Conservation (phyloP, 768 basidiomycete species). For the Dioszegia hungarica region DNA sequence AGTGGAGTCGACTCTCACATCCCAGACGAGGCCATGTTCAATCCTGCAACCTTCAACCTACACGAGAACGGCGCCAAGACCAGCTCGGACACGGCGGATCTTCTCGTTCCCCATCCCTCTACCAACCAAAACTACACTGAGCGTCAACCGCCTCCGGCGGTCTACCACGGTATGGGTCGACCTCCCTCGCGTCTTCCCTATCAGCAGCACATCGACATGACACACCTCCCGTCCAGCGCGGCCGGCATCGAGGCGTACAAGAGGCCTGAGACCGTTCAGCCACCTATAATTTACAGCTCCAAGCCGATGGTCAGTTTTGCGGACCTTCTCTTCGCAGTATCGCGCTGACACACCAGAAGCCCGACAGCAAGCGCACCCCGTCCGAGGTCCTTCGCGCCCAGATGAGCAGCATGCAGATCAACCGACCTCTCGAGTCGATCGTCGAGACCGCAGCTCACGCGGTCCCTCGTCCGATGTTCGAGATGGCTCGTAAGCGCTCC, state of each 20-base stretch:
- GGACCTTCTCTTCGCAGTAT: background rate
- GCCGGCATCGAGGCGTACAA: too few relatives aligned
- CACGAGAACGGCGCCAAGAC: too few relatives aligned
- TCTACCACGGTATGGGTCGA: too few relatives aligned
- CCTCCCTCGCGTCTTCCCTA: background rate
- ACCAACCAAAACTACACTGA: background rate
- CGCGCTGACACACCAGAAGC: background rate
- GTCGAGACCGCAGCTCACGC: background rate
- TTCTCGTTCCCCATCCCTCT: background rate
- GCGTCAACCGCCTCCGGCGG: background rate
- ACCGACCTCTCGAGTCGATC: background rate
- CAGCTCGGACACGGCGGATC: slow-evolving; percentile 7
- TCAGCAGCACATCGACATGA: slow-evolving; percentile 3
- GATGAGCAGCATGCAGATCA: background rate
- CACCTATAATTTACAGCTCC: background rate
- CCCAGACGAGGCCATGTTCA: slow-evolving; percentile 22
- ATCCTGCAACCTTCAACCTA: too few relatives aligned
- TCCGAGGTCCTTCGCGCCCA: slow-evolving; percentile 2
- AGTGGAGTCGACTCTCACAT: slow-evolving; percentile 40
- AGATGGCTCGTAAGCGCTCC: background rate
- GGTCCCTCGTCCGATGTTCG: background rate
- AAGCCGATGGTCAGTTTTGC: background rate
- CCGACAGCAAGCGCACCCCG: background rate
- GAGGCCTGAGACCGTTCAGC: too few relatives aligned
- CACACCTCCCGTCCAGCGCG: background rate